A percentile compares a stretch with the other conserved stretches of the same genome.
Evolutionary conservation across 257 asterid genomes (phyloP).

Genomic region (Nicotiana knightiana): DNA sequence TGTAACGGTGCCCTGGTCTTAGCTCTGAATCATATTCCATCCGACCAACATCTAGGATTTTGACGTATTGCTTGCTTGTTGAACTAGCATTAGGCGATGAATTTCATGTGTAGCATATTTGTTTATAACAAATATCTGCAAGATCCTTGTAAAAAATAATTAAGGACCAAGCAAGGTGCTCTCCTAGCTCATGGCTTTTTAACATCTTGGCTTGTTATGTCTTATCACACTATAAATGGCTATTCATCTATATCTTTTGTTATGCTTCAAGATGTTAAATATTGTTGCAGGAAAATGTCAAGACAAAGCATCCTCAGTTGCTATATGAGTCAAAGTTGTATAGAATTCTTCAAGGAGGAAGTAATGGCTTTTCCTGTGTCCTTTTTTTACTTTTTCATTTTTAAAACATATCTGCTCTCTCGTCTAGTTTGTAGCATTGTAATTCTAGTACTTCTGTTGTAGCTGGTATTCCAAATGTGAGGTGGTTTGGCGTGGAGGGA

Average conservation of each 20-base stretch:
- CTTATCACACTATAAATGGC: neutral
- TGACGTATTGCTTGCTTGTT: neutral
- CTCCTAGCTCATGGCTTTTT: neutral
- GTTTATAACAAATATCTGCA: neutral
- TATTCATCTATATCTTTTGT: neutral
- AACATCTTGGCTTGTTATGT: conserved; percentile 4
- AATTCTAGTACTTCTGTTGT: conserved; percentile 30
- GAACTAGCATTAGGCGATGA: neutral
- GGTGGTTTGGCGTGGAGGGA: conserved; percentile 96
- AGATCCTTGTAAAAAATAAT: neutral
- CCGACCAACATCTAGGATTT: neutral
- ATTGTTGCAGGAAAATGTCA: conserved; percentile 68
- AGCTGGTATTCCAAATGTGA: conserved; percentile 94
- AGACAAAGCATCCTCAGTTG: conserved; percentile 97
- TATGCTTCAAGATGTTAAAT: neutral
- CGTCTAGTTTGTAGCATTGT: neutral
- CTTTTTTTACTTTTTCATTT: neutral
- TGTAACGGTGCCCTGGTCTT: neutral
- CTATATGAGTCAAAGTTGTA: conserved; percentile 87
- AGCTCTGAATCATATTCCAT: neutral
- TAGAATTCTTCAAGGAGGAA: conserved; percentile 96
- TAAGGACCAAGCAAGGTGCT: neutral
- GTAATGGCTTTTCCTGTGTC: conserved; percentile 37
- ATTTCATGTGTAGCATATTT: neutral
- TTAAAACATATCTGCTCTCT: neutral